Conservation (phyloP, 305 asterid species). For the Stenogyne calaminthoides region DNA sequence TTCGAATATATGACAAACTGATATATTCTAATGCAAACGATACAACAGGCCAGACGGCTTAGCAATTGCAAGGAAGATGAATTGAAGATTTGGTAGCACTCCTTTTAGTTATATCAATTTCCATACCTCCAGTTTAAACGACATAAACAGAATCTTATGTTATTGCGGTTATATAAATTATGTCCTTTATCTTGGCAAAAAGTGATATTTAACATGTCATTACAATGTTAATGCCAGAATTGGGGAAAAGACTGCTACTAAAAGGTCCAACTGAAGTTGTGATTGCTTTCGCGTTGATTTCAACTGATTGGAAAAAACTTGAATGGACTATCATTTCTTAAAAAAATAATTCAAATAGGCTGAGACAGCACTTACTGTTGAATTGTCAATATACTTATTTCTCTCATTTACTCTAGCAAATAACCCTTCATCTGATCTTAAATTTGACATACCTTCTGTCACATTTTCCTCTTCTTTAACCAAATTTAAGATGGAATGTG, state of each 20-base stretch:
- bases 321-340: not conserved
- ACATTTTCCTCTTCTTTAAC: not conserved
- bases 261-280: constrained; percentile 1
- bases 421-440: not conserved
- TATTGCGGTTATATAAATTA: constrained; percentile 1
- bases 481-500: constrained; percentile 5
- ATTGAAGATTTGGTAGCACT: not conserved
- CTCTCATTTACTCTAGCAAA: constrained; percentile 8
- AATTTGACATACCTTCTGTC: not conserved
- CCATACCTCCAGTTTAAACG: not conserved
- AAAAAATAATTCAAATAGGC: not conserved
- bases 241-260: not conserved
- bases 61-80: constrained; percentile 9
- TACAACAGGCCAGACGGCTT: too few relatives aligned
- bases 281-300: not conserved
- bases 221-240: not conserved
- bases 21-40: not conserved
- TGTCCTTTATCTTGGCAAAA: not conserved
- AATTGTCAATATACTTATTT: not conserved
- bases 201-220: constrained; percentile 1
- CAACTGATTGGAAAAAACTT: not conserved
- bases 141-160: not conserved
- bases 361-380: not conserved
- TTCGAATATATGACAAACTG: not conserved
- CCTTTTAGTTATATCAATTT: constrained; percentile 4